phyloP scores from a whole-genome alignment of 208 protist genomes.

The Trypanosoma scelopori region DNA sequence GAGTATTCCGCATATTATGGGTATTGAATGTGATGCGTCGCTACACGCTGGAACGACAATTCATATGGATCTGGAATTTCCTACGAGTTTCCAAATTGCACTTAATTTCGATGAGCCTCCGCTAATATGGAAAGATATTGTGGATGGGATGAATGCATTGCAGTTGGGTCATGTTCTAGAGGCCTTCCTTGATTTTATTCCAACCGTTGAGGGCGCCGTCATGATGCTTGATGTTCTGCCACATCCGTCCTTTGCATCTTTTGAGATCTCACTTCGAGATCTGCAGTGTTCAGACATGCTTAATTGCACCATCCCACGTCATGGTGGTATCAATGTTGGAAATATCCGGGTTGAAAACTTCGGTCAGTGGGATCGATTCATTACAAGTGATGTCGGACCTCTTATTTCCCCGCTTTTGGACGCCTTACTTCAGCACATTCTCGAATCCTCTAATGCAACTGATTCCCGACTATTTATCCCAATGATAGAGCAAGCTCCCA shows the following conservation, averaged over 20 bases:
- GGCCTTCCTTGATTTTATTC: not conserved
- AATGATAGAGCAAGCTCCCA: not conserved
- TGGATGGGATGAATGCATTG: not conserved
- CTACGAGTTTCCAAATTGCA: not conserved
- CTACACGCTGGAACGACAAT: constrained; percentile 11
- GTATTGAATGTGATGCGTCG: not conserved
- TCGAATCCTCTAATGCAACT: not conserved
- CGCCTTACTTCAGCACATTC: not conserved
- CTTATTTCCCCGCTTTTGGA: not conserved
- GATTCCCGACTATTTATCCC: constrained; percentile 11
- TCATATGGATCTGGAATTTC: not conserved
- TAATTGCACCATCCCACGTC: constrained; percentile 5
- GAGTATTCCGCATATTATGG: not conserved
- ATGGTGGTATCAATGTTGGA: not conserved
- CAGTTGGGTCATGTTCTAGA: not conserved
- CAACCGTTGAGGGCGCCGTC: not conserved
- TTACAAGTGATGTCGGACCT: constrained; percentile 3
- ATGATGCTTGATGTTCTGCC: not conserved
- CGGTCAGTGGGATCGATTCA: not conserved
- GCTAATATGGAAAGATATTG: not conserved
- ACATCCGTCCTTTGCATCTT: not conserved
- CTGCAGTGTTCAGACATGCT: not conserved
- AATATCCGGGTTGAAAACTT: constrained; percentile 8
- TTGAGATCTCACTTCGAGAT: constrained; percentile 6
- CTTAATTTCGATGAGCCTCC: not conserved